Base-by-base conservation (phyloP, 768 basidiomycete species). In the Artomyces pyxidatus region DNA sequence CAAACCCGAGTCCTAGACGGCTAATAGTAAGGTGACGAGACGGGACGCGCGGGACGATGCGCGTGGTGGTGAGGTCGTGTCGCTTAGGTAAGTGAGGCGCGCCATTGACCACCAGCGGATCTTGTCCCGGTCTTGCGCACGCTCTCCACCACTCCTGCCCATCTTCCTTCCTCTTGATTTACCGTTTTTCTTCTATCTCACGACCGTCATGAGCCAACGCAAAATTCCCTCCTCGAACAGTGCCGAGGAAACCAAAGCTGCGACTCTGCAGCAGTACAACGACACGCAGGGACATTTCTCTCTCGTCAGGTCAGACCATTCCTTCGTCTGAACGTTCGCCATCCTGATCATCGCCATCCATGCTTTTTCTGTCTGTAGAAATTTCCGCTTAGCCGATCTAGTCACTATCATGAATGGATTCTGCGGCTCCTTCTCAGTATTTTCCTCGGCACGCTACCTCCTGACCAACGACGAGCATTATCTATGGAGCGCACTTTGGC, bases 351-450 rank as follows among this genome's bases (percentile, higher is more conserved):
- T 57, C 58, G 55, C 49, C 56, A 50, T 48, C 50, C 22, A 46
- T 52, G 25, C 22, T 35, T 48, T 48, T 47, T 47, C n/a, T 50
- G 37, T 46, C 14, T 54, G 17, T 59, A 96, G 96, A 59, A 98
- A 97, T 67, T 99, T 99, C 64, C 89, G 94, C 46, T 79, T 98
- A 23, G 96, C 96, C 56, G 96, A 99, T 72, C 77, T 96, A 45
- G 92, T 99, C 59, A 99, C 96, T 29, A 92, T 99, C 56, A 93
- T 94, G 85, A 99, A 99, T 64, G 96, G 96, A 39, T 86, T 98
- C 66, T 99, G 96, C 69, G 96, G 96, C 50, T 88, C 88, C 16
- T 85, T 95, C 59, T 97, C 93, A 23, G 79, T 99, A 63, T 93
- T 98, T 67, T 88, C 85, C 30, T 93, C 90, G 6, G 93, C 89